These are phyloP conservation scores for Punica granatum DNA, from an alignment of 345 rosid species.

Conservation along the genomic window DNA sequence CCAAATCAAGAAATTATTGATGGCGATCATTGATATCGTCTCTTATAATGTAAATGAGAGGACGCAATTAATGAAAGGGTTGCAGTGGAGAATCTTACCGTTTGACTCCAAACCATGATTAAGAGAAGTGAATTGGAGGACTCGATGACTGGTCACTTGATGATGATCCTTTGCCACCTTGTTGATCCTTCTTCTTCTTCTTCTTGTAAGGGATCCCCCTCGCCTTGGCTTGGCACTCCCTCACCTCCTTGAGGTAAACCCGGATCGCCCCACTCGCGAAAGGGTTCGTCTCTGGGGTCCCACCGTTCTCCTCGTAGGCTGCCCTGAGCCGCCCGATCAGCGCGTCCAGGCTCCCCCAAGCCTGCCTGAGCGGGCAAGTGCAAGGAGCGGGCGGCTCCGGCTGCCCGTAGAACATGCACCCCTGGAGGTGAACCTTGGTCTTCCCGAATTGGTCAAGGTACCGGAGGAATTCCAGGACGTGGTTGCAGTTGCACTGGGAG, in stretches of 20 bases:
- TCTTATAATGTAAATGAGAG: too few species aligned
- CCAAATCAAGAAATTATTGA: too few species aligned
- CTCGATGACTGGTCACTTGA: conserved; percentile 30
- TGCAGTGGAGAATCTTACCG: not conserved
- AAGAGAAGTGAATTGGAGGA: conserved; percentile 31
- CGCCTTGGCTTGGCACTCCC: conserved; percentile 85
- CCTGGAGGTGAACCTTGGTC: conserved; percentile 71
- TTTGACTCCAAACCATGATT: not conserved
- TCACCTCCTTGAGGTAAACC: conserved; percentile 70
- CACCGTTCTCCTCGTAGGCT: conserved; percentile 92
- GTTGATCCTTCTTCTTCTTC: conserved; percentile 42
- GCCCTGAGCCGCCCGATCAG: conserved; percentile 88
- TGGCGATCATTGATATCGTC: too few species aligned
- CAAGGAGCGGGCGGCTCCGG: conserved; percentile 96
- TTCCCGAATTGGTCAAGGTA: conserved; percentile 84
- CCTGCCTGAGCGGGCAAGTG: conserved; percentile 78
- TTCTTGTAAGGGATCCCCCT: conserved; percentile 85
- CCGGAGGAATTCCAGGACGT: conserved; percentile 62
- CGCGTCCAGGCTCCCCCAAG: conserved; percentile 97
- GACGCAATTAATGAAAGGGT: not conserved
- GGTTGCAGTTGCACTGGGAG: conserved; percentile 58
- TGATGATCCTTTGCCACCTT: conserved; percentile 18
- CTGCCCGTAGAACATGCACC: conserved; percentile 77
- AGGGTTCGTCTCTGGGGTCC: conserved; percentile 73
- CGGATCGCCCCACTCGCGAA: conserved; percentile 71